Base-by-base conservation (phyloP, 345 rosid genomes). In the Garcia nutans region DNA sequence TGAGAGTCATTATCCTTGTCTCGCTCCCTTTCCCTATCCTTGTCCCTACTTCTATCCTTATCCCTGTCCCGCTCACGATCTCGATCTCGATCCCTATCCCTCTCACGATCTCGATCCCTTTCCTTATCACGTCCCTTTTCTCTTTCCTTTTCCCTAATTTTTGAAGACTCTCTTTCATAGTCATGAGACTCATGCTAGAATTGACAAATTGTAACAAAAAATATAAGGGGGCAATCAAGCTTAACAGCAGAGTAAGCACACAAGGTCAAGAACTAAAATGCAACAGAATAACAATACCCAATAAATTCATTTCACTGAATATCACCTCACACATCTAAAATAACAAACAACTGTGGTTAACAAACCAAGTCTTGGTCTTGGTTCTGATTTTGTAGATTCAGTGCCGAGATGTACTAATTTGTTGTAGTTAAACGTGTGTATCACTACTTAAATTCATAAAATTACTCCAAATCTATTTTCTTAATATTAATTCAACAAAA, bases 111-210 rank as follows among this genome's bases (percentile, higher is more conserved):
- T 17, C 70, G 45, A 56, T 77, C 83, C 20, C 81, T 77, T 13
- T 81, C 86, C 50, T 50, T 73, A 6, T 84, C 86, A 41, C 75
- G 71, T 9, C 49, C 77, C 62, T 75, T 80, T 11, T 81, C 86
- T 73, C 81, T 72, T 33, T 80, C 84, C 31, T 80, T 76, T 33
- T 81, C 84, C 61, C 83, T 74, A 42, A 78, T 81, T 65, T 55
- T 81, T 24, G 90, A 87, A 70, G 89, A 87, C 49, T 88, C 99
- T 77, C 90, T 91, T 77, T 86, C 96, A 63, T 76, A 10, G 44
- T 87, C 94, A 74, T 85, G 91, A 73, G 88, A 78, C 22, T 83
- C 91, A 65, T 85, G 89, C 96, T 89, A 84, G 82, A 77, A 54
- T 54, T 54, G 58, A 54, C 45, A 65, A 28, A 63, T 16, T 20